A percentile compares a stretch with the other conserved stretches of the same genome.
Evolutionary conservation across 805 yeast genomes (phyloP).

Genomic region (Saccharomycopsis synnaedendra): DNA sequence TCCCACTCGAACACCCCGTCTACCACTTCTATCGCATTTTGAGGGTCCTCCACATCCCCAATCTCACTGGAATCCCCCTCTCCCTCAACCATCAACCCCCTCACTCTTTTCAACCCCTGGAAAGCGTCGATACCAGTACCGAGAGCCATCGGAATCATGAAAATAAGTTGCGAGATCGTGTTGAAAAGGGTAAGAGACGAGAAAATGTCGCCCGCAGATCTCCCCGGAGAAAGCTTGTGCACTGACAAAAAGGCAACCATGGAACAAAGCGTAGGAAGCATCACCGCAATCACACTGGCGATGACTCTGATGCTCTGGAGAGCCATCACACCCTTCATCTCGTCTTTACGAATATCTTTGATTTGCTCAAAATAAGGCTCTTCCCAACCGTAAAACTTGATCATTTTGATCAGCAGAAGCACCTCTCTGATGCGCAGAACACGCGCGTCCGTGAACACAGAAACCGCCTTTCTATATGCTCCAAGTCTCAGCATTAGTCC

Average conservation of each 20-base stretch:
- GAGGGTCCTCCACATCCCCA: constrained; percentile 4
- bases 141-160: constrained; percentile 61
- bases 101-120: constrained; percentile 48
- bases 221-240: constrained; percentile 26
- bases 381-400: constrained; percentile 85
- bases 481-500: constrained; percentile 22
- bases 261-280: constrained; percentile 43
- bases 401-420: constrained; percentile 49
- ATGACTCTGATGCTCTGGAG: constrained; percentile 51
- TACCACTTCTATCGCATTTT: constrained; percentile 36
- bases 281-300: constrained; percentile 36
- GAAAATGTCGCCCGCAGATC: constrained; percentile 52
- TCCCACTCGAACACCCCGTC: constrained; percentile 65
- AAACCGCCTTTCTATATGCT: constrained; percentile 40
- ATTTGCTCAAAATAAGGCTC: constrained; percentile 50
- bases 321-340: constrained; percentile 42
- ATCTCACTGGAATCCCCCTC: constrained; percentile 21
- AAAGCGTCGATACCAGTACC: constrained; percentile 59
- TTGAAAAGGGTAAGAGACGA: constrained; percentile 62
- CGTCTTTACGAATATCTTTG: constrained; percentile 40
- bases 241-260: constrained; percentile 38
- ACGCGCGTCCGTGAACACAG: constrained; percentile 51
- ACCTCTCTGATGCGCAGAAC: constrained; percentile 52
- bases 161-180: constrained; percentile 46
- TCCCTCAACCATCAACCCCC: constrained; percentile 37